A percentile compares a stretch with the other conserved stretches of the same genome.
Evolutionary conservation across 176 grass and related monocot species (phyloP).

Genomic region (Eleusine indica): DNA sequence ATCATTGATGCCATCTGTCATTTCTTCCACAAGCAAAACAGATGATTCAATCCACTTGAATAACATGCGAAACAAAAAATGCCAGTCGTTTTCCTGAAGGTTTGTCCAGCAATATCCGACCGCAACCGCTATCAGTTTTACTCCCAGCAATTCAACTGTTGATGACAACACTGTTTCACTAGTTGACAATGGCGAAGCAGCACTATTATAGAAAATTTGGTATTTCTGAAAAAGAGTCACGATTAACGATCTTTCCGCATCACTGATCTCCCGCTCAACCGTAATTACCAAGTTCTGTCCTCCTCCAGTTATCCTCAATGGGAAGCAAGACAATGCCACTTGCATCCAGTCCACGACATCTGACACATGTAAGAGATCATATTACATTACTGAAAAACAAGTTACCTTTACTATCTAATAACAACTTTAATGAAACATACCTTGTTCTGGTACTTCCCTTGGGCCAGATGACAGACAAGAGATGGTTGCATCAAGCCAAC

Average conservation of each 20-base stretch:
- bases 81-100: conserved; percentile 79
- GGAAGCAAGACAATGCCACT: conserved; percentile 75
- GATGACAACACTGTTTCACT: conserved; percentile 30
- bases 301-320: conserved; percentile 58
- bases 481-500: conserved; percentile 76
- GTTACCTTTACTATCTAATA: conserved; percentile 2
- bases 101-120: conserved; percentile 80
- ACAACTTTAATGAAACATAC: conserved; percentile 44
- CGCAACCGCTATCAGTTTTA: conserved; percentile 70
- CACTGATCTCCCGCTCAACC: conserved; percentile 48
- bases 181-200: conserved; percentile 28
- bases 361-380: conserved; percentile 41
- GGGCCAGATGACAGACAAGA: conserved; percentile 51
- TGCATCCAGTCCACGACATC: conserved; percentile 85
- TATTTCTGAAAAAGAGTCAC: conserved; percentile 66
- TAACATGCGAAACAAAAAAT: conserved; percentile 57
- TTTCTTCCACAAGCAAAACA: conserved; percentile 90
- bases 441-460: conserved; percentile 48
- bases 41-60: conserved; percentile 73
- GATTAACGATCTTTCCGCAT: conserved; percentile 63
- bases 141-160: conserved; percentile 60
- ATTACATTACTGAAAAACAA: conserved; percentile 33
- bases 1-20: conserved; percentile 60
- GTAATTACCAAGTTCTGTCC: conserved; percentile 56
- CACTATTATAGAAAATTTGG: conserved; percentile 43